Evolutionary conservation across 441 rosid genomes (phyloP).

Genomic region (Syzygium malaccense): DNA sequence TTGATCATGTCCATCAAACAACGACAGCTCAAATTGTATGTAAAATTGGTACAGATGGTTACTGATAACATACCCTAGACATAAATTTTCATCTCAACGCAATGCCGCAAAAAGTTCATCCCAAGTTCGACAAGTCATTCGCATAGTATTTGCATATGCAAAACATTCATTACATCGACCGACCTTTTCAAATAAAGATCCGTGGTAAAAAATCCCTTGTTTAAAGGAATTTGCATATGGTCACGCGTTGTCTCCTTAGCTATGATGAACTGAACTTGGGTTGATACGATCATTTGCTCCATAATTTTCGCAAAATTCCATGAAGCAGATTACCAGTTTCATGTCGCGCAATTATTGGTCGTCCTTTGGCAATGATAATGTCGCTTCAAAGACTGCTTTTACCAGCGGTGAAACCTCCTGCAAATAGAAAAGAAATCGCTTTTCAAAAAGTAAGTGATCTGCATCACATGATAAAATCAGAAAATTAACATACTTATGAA

Average conservation of each 20-base stretch:
- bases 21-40: background rate
- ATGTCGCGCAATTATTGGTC: background rate
- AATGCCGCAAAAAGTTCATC: background rate
- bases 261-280: background rate
- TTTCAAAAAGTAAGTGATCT: background rate
- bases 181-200: background rate
- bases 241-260: background rate
- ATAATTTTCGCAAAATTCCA: background rate
- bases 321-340: background rate
- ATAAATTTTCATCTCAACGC: background rate
- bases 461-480: background rate
- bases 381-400: background rate
- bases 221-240: background rate
- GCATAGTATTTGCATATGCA: background rate
- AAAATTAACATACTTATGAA: background rate
- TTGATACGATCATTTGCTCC: background rate
- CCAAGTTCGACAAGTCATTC: background rate
- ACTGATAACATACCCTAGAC: background rate
- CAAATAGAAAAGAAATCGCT: background rate
- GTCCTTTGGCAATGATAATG: background rate
- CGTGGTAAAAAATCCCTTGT: background rate
- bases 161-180: background rate
- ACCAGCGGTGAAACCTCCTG: background rate
- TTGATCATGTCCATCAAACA: background rate
- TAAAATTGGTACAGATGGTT: background rate